phyloP scores from a whole-genome alignment of 768 basidiomycete genomes.

The Boletus insuetus region DNA sequence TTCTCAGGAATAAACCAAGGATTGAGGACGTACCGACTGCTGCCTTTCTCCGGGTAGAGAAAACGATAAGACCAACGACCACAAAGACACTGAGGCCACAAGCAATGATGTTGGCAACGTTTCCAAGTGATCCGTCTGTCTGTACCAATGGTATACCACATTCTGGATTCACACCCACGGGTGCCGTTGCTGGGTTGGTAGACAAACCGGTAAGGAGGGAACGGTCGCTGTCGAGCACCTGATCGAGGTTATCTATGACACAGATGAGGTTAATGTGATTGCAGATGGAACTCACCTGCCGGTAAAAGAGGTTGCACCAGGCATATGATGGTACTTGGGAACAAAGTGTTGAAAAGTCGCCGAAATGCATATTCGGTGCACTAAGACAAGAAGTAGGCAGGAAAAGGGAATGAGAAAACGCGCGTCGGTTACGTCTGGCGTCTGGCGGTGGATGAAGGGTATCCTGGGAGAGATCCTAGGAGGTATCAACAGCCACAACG shows the following conservation, averaged over 20 bases:
- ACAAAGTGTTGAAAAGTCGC: slow-evolving; percentile 72
- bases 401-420: background rate
- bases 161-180: slow-evolving; percentile 76
- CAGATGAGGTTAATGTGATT: slow-evolving; percentile 1
- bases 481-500: slow-evolving; percentile 18
- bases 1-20: background rate
- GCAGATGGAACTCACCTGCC: slow-evolving; percentile 53
- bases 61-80: slow-evolving; percentile 52
- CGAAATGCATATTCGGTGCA: slow-evolving; percentile 52
- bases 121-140: slow-evolving; percentile 61
- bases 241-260: slow-evolving; percentile 27
- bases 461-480: slow-evolving; percentile 11
- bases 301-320: slow-evolving; percentile 94
- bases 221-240: slow-evolving; percentile 40
- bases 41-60: slow-evolving; percentile 68
- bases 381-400: background rate
- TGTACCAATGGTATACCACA: slow-evolving; percentile 75
- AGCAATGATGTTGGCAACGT: slow-evolving; percentile 82
- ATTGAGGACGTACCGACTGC: slow-evolving; percentile 71
- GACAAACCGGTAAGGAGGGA: slow-evolving; percentile 41
- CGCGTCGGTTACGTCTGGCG: slow-evolving; percentile 7
- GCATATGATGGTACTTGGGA: slow-evolving; percentile 73
- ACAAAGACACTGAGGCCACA: slow-evolving; percentile 73
- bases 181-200: slow-evolving; percentile 49
- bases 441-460: slow-evolving; percentile 6